A percentile compares a stretch with the other conserved stretches of the same genome.
These are phyloP conservation scores for Claviceps spartinae DNA, from an alignment of 2,329 filamentous ascomycete species.

Conservation along the genomic window DNA sequence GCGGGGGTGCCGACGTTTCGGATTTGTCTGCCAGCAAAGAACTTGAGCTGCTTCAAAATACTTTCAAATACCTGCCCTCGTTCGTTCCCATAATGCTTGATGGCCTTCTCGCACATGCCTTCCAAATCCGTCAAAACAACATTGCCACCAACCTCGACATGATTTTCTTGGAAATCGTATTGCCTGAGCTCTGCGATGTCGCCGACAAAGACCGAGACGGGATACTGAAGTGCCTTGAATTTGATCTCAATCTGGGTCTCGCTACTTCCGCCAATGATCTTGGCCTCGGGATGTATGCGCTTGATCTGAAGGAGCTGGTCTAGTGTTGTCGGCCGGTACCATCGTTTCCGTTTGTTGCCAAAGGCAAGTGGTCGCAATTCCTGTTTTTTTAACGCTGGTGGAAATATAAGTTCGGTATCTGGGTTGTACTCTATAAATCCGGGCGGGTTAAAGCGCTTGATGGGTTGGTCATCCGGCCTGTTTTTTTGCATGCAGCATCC, in stretches of 20 bases:
- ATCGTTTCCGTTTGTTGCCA: conserved; percentile 87
- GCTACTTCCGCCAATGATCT: conserved; percentile 89
- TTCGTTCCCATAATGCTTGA: conserved; percentile 59
- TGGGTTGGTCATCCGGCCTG: conserved; percentile 35
- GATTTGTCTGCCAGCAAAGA: conserved; percentile 91
- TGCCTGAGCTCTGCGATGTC: conserved; percentile 83
- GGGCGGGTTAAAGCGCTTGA: conserved; percentile 65
- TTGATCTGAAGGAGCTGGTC: conserved; percentile 89
- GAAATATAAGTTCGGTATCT: conserved; percentile 91
- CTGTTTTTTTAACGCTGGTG: conserved; percentile 70
- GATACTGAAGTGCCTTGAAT: conserved; percentile 89
- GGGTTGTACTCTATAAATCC: conserved; percentile 91
- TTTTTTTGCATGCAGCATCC: conserved; percentile 57
- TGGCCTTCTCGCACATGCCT: conserved; percentile 64
- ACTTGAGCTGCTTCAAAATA: conserved; percentile 85
- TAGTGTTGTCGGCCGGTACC: conserved; percentile 81
- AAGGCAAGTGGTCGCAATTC: conserved; percentile 71
- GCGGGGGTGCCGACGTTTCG: conserved; percentile 95
- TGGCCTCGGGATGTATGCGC: conserved; percentile 67
- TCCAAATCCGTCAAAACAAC: conserved; percentile 87
- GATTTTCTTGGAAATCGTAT: conserved; percentile 64
- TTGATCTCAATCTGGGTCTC: conserved; percentile 98
- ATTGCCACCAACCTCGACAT: conserved; percentile 88
- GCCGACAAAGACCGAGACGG: conserved; percentile 79
- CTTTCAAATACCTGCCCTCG: conserved; percentile 74